Evolutionary conservation across 2,329 filamentous ascomycete genomes (phyloP).

Genomic region (Parastagonospora avenae): DNA sequence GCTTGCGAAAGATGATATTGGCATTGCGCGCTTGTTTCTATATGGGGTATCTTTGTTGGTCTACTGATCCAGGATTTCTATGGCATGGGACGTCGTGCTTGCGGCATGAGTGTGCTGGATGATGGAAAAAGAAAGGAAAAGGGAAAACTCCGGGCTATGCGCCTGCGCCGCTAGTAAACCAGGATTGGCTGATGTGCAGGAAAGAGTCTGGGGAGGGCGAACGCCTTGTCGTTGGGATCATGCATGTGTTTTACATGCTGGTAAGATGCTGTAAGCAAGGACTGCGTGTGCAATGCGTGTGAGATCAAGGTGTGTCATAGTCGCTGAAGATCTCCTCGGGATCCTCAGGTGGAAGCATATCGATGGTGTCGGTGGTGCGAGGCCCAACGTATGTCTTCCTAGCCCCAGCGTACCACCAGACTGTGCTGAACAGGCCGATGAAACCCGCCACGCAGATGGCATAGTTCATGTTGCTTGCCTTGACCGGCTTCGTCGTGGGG

Average conservation of each 20-base stretch:
- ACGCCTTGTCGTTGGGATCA: not conserved
- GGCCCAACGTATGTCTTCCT: constrained; percentile 62
- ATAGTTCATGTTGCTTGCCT: constrained; percentile 55
- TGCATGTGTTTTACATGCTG: not conserved
- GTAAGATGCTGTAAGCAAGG: not conserved
- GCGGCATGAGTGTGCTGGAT: no score
- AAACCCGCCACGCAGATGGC: constrained; percentile 52
- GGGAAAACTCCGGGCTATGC: no score
- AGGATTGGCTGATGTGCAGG: no score
- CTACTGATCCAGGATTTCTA: no score
- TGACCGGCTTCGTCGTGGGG: constrained; percentile 52
- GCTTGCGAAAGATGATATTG: not conserved
- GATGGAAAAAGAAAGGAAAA: no score
- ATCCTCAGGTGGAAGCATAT: constrained; percentile 49
- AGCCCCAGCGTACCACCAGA: constrained; percentile 53
- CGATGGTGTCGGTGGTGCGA: constrained; percentile 59
- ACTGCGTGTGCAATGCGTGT: not conserved
- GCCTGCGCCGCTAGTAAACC: no score
- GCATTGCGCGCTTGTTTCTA: no score
- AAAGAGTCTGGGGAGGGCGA: no score
- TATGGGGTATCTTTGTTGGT: no score
- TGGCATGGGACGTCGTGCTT: no score
- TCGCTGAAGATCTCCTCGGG: constrained; percentile 46
- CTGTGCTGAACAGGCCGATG: constrained; percentile 56
- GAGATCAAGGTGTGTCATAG: constrained; percentile 35